phyloP scores from a whole-genome alignment of 192 early-diverging fungal species.

The Coemansia sp. region DNA sequence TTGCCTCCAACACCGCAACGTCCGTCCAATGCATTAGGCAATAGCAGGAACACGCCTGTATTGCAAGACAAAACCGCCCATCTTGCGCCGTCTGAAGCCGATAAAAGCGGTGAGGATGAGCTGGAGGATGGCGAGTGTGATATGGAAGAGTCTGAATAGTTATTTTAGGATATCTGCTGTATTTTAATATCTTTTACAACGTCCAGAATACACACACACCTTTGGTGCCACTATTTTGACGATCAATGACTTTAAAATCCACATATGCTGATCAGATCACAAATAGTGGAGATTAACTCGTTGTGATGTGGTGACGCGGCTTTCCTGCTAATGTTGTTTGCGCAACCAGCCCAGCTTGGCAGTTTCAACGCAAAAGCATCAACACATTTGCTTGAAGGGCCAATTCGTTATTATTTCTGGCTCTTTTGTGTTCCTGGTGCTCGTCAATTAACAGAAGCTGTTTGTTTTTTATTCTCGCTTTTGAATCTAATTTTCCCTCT shows the following conservation, averaged over 20 bases:
- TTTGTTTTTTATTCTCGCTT: neutral
- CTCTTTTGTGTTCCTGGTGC: no score
- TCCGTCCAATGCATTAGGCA: neutral
- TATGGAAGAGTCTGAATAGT: slow-evolving; percentile 44
- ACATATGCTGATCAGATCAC: neutral
- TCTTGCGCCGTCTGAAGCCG: neutral
- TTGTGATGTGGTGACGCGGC: neutral
- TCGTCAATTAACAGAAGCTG: neutral
- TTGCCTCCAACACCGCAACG: neutral
- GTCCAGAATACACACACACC: no score
- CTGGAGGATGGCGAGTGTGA: slow-evolving; percentile 53
- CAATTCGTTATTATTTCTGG: neutral
- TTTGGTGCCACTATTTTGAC: no score
- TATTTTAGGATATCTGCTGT: no score
- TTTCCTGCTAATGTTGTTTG: neutral
- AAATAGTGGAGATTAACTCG: neutral
- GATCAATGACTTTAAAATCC: neutral
- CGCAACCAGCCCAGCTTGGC: neutral
- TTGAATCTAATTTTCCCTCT: neutral
- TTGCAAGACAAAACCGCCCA: neutral
- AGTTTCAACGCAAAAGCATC: neutral
- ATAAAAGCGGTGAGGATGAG: slow-evolving; percentile 10
- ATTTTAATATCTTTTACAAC: no score
- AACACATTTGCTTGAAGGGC: neutral
- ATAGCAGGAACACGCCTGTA: neutral